Percentiles rank a stretch among this genome's conserved stretches.
phyloP scores from a whole-genome alignment of 495 filamentous ascomycete genomes.

The Trichoderma gamsii region DNA sequence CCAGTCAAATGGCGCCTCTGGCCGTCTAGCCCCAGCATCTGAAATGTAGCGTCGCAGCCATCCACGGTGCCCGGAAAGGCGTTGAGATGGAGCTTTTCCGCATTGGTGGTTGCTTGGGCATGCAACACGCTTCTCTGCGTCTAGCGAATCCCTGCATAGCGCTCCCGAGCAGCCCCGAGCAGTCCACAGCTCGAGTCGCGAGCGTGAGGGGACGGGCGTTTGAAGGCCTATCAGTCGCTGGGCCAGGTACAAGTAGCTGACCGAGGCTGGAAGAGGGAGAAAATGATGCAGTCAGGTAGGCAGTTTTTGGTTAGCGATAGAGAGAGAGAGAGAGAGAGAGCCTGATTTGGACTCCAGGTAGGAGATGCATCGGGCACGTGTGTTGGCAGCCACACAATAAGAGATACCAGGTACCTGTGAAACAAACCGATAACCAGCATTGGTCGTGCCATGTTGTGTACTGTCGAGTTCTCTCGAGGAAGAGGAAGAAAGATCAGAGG shows the following conservation, averaged over 20 bases:
- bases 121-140: not conserved
- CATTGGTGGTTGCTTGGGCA: not conserved
- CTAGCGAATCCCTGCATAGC: conserved; percentile 8
- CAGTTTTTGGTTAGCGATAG: too few relatives aligned
- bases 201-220: not conserved
- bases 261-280: not conserved
- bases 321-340: too few relatives aligned
- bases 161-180: conserved; percentile 5
- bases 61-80: conserved; percentile 7
- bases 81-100: not conserved
- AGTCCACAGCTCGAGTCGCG: not conserved
- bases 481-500: not conserved
- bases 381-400: too few relatives aligned
- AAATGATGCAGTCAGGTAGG: not conserved
- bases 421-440: too few relatives aligned
- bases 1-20: not conserved
- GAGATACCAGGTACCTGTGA: too few relatives aligned
- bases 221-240: not conserved
- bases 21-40: not conserved
- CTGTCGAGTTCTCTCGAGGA: too few relatives aligned
- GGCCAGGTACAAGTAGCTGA: not conserved
- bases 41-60: conserved; percentile 4
- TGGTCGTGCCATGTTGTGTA: too few relatives aligned
- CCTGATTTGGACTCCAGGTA: too few relatives aligned
- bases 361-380: too few relatives aligned